These are phyloP conservation scores for Suillus plorans DNA, from an alignment of 768 basidiomycete genomes.

Conservation along the genomic window DNA sequence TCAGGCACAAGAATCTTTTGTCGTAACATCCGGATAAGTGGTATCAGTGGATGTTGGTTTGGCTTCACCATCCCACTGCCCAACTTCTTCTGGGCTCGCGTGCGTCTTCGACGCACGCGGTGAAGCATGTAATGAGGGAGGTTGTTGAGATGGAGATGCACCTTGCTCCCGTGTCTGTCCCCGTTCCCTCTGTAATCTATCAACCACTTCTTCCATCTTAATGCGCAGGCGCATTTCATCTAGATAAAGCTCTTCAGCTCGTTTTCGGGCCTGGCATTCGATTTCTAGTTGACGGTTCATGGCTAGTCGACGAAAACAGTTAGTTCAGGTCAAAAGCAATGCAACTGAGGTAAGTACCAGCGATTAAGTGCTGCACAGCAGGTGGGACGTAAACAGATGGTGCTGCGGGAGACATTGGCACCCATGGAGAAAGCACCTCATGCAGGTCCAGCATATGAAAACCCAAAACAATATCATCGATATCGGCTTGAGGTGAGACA, in stretches of 20 bases:
- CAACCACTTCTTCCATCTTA: slow-evolving; percentile 27
- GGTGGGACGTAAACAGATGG: slow-evolving; percentile 35
- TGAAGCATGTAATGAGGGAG: neutral
- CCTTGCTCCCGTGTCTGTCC: slow-evolving; percentile 2
- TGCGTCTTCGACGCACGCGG: neutral
- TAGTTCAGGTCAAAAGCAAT: slow-evolving; percentile 1
- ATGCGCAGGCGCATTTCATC: slow-evolving; percentile 32
- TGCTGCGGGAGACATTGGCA: slow-evolving; percentile 18
- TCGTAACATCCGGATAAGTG: neutral
- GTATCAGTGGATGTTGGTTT: neutral
- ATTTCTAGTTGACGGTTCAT: slow-evolving; percentile 36
- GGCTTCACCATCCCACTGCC: neutral
- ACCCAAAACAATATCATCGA: slow-evolving; percentile 10
- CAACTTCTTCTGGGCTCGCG: neutral
- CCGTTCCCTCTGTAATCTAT: slow-evolving; percentile 16
- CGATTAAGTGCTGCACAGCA: slow-evolving; percentile 33
- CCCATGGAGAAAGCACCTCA: slow-evolving; percentile 36
- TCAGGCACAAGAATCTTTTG: neutral
- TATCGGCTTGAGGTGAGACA: neutral
- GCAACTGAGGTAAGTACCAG: slow-evolving; percentile 24
- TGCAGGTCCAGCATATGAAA: slow-evolving; percentile 36
- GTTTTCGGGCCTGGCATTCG: slow-evolving; percentile 32
- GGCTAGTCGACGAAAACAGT: slow-evolving; percentile 11
- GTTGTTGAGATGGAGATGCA: neutral
- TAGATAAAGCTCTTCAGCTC: slow-evolving; percentile 32